Evolutionary conservation across 2,329 filamentous ascomycete genomes (phyloP).

Genomic region (Paecilomyces niveus): DNA sequence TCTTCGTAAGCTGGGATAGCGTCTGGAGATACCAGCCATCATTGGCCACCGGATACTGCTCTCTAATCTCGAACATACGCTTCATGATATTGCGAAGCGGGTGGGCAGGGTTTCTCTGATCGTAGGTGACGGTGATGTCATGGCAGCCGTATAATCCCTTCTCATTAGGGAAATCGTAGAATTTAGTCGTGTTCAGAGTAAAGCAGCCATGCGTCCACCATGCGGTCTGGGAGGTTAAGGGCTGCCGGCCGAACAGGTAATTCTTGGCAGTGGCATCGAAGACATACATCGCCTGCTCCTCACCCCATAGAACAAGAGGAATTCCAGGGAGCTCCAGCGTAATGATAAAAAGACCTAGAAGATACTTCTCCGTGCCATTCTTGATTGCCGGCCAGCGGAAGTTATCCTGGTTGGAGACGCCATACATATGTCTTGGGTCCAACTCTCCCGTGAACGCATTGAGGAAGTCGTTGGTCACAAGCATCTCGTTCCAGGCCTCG

Average conservation of each 20-base stretch:
- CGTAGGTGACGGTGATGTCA: slow-evolving; percentile 45
- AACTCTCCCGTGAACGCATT: slow-evolving; percentile 49
- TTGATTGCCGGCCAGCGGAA: slow-evolving; percentile 50
- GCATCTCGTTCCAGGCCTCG: slow-evolving; percentile 42
- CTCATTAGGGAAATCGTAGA: slow-evolving; percentile 47
- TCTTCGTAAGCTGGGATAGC: not conserved
- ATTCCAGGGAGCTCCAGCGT: slow-evolving; percentile 50
- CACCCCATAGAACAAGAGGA: slow-evolving; percentile 49
- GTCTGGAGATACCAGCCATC: slow-evolving; percentile 39
- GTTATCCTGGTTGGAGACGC: slow-evolving; percentile 54
- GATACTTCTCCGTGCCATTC: slow-evolving; percentile 45
- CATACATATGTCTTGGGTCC: slow-evolving; percentile 53
- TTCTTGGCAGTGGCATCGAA: slow-evolving; percentile 53
- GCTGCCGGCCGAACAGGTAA: slow-evolving; percentile 52
- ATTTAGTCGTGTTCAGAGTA: slow-evolving; percentile 43
- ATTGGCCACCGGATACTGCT: slow-evolving; percentile 47
- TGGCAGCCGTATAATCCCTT: slow-evolving; percentile 44
- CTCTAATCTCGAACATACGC: slow-evolving; percentile 48
- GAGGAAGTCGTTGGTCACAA: slow-evolving; percentile 47
- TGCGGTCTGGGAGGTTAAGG: slow-evolving; percentile 48
- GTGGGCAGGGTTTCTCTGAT: slow-evolving; percentile 51
- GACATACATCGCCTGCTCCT: slow-evolving; percentile 53
- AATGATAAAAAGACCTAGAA: slow-evolving; percentile 48
- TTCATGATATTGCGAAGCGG: slow-evolving; percentile 50
- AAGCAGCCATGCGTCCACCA: slow-evolving; percentile 57